A percentile compares a stretch with the other conserved stretches of the same genome.
These are phyloP conservation scores for Emmonsiellopsis sp. DNA, from an alignment of 2,329 filamentous ascomycete species.

Conservation along the genomic window DNA sequence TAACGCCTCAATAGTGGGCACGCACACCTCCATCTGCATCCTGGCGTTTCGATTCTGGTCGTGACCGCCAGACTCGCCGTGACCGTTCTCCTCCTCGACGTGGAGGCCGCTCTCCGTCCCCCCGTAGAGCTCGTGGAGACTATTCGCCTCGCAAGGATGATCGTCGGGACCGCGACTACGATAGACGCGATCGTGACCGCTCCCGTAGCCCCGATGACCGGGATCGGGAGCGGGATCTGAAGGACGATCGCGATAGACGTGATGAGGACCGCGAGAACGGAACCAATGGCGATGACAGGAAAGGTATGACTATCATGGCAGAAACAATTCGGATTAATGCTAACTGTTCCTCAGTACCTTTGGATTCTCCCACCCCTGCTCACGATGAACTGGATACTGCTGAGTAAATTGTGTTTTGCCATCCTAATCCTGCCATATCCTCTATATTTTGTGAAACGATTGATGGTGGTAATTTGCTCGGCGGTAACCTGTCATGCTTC, in stretches of 20 bases:
- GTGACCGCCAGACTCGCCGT: constrained; percentile 49
- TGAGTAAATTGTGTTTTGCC: constrained; percentile 46
- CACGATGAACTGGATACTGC: constrained; percentile 96
- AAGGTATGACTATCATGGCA: constrained; percentile 49
- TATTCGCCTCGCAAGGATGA: constrained; percentile 87
- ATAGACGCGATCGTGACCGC: constrained; percentile 63
- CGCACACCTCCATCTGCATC: constrained; percentile 95
- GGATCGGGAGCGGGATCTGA: constrained; percentile 50
- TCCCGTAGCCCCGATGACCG: constrained; percentile 60
- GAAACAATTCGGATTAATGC: neutral
- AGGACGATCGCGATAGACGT: constrained; percentile 61
- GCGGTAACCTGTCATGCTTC: neutral
- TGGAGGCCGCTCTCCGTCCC: constrained; percentile 51
- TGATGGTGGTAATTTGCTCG: constrained; percentile 2
- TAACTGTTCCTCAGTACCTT: constrained; percentile 32
- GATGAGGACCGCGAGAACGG: constrained; percentile 64
- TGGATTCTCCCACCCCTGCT: constrained; percentile 70
- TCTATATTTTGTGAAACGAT: neutral
- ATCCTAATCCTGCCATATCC: constrained; percentile 1
- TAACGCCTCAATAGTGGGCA: constrained; percentile 64
- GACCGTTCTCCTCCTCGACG: constrained; percentile 70
- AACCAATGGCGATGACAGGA: constrained; percentile 79
- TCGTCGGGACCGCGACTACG: constrained; percentile 64
- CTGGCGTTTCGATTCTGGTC: constrained; percentile 93
- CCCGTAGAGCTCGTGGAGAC: constrained; percentile 51